Evolutionary conservation across 768 basidiomycete genomes (phyloP), one percentile per base, ranked within the genome.

Genomic region (Lactarius pseudohatsudake): DNA sequence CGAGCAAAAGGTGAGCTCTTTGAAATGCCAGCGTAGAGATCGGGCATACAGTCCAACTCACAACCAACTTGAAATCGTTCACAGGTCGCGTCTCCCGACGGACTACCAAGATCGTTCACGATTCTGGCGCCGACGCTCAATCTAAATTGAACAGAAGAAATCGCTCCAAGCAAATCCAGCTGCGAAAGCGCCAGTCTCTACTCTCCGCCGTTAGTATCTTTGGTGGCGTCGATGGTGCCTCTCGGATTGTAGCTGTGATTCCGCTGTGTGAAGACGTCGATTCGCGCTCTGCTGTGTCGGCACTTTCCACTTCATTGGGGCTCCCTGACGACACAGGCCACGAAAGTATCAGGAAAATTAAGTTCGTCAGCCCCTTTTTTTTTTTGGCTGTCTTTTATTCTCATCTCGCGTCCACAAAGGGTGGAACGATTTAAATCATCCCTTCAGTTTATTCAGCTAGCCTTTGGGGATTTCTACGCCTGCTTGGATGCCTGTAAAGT

Each of bases 361-460:
- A 79, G 92, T 93, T 61, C 64, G 84, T 78, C 26, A 1, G n/a
- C 4, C 26, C 30, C 41, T n/a, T 61, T 45, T 47, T 61, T 45
- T 47, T 38, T 38, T 62, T 72, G 16, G 56, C 28, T 13, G 65
- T n/a, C 50, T 62, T 57, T 3, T 18, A 11, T 53, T 13, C 62
- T 67, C n/a, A 67, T 59, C 0, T 28, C 34, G 9, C 45, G 61
- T 32, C 63, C 34, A 34, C 34, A 8, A 69, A 96, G 94, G 74
- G 91, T 88, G 43, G 91, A 93, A 58, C 85, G 92, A 26, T 97
- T 94, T 81, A 95, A 91, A 77, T 94, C 94, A 0, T 91, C 89
- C 7, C 80, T 98, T 3, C 95, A 97, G 72, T 91, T 97, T 76
- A 81, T 94, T 61, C 87, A 87, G 50, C 81, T 96, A 2, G 86